phyloP scores from a whole-genome alignment of 2,329 filamentous ascomycete species.

The Eutypella sp. region DNA sequence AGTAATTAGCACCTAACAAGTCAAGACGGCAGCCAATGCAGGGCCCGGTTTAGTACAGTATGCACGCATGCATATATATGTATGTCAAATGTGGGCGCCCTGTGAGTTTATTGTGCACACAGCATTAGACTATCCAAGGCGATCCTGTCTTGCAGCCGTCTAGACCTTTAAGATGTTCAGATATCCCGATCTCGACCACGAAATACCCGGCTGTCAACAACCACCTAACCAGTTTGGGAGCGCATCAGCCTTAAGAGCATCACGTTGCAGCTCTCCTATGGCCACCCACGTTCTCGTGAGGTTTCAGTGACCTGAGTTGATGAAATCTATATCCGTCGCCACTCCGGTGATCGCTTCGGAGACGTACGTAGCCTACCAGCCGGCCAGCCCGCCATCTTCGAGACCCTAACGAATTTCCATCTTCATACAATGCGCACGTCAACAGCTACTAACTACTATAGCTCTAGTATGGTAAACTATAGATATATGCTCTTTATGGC shows the following conservation, averaged over 20 bases:
- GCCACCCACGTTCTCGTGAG: background rate
- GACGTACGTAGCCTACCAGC: background rate
- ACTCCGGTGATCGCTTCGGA: background rate
- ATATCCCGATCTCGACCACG: background rate
- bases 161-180: background rate
- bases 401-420: too few species aligned
- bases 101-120: slow-evolving; percentile 17
- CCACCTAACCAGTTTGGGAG: too few species aligned
- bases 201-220: background rate
- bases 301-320: background rate
- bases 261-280: background rate
- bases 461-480: too few species aligned
- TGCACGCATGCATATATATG: slow-evolving; percentile 9
- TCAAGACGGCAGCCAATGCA: slow-evolving; percentile 33
- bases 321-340: background rate
- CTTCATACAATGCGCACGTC: too few species aligned
- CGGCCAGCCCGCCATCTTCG: too few species aligned
- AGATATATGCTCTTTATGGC: too few species aligned
- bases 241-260: background rate
- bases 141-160: background rate
- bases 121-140: slow-evolving; percentile 1
- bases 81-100: slow-evolving; percentile 19
- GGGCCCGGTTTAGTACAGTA: slow-evolving; percentile 20
- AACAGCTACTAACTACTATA: too few species aligned
- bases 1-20: slow-evolving; percentile 8